Evolutionary conservation across 164 flowering plant genomes (phyloP).

Genomic region (Magnolia changhungtana): DNA sequence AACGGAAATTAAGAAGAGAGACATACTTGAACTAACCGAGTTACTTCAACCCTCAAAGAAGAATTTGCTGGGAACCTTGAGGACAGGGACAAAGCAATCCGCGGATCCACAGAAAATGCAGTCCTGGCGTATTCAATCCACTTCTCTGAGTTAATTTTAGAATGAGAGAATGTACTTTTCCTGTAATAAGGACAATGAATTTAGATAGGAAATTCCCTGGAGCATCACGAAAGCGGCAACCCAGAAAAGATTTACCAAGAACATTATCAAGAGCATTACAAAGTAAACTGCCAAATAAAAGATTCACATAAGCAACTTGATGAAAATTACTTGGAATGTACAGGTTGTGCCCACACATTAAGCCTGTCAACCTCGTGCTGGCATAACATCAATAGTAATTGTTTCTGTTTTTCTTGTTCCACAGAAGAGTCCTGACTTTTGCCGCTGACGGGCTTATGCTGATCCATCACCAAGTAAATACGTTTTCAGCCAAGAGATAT

Average conservation of each 20-base stretch:
- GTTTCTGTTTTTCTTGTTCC: constrained; percentile 82
- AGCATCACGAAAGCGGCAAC: not conserved
- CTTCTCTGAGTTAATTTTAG: constrained; percentile 76
- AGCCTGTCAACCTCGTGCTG: constrained; percentile 97
- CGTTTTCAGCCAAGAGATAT: not conserved
- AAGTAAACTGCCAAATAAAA: constrained; percentile 5
- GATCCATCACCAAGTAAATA: constrained; percentile 34
- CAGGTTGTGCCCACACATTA: constrained; percentile 95
- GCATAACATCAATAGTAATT: constrained; percentile 83
- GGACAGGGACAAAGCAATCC: constrained; percentile 73
- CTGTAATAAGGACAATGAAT: constrained; percentile 30
- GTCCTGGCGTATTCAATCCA: constrained; percentile 90
- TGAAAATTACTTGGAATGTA: constrained; percentile 54
- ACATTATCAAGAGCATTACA: not conserved
- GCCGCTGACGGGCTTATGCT: constrained; percentile 85
- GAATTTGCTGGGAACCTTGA: constrained; percentile 72
- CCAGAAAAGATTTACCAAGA: not conserved
- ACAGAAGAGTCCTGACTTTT: constrained; percentile 66
- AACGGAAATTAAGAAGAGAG: not conserved
- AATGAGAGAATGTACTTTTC: constrained; percentile 53
- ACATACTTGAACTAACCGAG: constrained; percentile 77
- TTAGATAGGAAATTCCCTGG: not conserved
- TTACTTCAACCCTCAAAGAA: constrained; percentile 66
- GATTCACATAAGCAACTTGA: constrained; percentile 4
- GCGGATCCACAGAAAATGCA: constrained; percentile 92